Conservation (phyloP, 1,284 basidiomycete species). For the Ustilago nuda region DNA sequence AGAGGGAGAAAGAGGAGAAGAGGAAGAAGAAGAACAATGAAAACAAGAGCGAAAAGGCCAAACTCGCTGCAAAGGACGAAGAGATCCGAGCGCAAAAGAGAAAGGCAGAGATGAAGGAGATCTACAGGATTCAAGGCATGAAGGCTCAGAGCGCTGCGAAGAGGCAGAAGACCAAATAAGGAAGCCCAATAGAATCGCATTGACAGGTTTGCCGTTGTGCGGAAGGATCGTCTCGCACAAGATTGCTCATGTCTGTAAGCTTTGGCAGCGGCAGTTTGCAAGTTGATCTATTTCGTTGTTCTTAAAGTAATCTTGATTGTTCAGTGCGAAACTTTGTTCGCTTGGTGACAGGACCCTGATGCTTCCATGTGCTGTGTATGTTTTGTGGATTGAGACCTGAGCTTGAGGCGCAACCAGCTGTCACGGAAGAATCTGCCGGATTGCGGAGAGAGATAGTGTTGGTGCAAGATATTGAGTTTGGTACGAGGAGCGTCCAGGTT, state of each 20-base stretch:
- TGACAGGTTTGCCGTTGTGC: too few species aligned
- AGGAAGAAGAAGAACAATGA: slow-evolving; percentile 72
- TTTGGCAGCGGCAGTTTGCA: neutral
- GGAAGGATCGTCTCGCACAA: neutral
- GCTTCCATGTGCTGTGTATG: neutral
- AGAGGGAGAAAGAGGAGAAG: slow-evolving; percentile 88
- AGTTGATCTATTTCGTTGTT: neutral
- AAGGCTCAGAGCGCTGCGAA: slow-evolving; percentile 56
- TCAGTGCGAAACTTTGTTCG: neutral
- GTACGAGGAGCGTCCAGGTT: too few species aligned
- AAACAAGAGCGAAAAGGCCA: slow-evolving; percentile 34
- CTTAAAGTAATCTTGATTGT: neutral
- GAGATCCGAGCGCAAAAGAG: slow-evolving; percentile 52
- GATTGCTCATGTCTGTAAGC: neutral
- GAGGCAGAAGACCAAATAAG: slow-evolving; percentile 54
- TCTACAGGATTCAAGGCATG: slow-evolving; percentile 59
- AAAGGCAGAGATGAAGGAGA: slow-evolving; percentile 64
- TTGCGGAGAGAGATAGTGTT: neutral
- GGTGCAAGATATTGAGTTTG: too few species aligned
- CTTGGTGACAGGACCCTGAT: neutral
- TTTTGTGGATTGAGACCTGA: neutral
- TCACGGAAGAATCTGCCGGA: neutral
- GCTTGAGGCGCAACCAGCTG: neutral
- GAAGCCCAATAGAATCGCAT: too few species aligned
- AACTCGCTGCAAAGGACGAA: slow-evolving; percentile 48